These are phyloP conservation scores for Stemphylium vesicarium DNA, from an alignment of 2,329 filamentous ascomycete genomes.

Conservation along the genomic window DNA sequence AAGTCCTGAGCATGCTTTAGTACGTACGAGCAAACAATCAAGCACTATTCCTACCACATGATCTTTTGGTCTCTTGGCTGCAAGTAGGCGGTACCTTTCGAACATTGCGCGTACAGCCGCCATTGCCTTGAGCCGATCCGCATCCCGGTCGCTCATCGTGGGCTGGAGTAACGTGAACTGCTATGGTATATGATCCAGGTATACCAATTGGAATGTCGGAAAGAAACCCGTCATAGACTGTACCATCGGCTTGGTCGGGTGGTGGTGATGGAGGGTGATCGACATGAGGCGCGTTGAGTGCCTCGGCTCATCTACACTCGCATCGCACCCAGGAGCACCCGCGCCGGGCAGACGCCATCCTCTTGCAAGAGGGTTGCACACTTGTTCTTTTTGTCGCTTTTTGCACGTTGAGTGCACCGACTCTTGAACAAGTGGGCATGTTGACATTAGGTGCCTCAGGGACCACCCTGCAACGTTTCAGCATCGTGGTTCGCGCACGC, in stretches of 20 bases:
- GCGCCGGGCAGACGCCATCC: not conserved
- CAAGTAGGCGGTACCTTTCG: constrained; percentile 45
- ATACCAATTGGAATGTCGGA: not conserved
- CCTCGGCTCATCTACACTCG: constrained; percentile 14
- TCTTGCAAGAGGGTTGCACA: not conserved
- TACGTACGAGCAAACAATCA: not conserved
- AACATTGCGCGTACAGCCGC: constrained; percentile 47
- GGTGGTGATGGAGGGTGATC: constrained; percentile 1
- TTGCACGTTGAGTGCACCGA: constrained; percentile 15
- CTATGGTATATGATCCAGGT: not conserved
- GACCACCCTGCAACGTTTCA: constrained; percentile 20
- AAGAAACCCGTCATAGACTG: not conserved
- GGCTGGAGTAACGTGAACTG: not conserved
- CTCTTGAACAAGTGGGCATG: not conserved
- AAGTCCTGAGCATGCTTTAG: constrained; percentile 40
- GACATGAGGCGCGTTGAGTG: constrained; percentile 5
- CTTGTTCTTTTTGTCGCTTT: constrained; percentile 4
- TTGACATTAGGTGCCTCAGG: constrained; percentile 16
- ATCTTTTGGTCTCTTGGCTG: constrained; percentile 35
- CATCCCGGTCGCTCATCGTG: constrained; percentile 32
- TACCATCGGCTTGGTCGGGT: not conserved
- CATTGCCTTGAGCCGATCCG: constrained; percentile 43
- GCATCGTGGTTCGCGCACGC: constrained; percentile 13
- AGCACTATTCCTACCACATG: constrained; percentile 35
- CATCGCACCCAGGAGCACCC: not conserved